Evolutionary conservation across 192 early-diverging fungal genomes (phyloP).

Genomic region (Gamsiella multidivaricata): DNA sequence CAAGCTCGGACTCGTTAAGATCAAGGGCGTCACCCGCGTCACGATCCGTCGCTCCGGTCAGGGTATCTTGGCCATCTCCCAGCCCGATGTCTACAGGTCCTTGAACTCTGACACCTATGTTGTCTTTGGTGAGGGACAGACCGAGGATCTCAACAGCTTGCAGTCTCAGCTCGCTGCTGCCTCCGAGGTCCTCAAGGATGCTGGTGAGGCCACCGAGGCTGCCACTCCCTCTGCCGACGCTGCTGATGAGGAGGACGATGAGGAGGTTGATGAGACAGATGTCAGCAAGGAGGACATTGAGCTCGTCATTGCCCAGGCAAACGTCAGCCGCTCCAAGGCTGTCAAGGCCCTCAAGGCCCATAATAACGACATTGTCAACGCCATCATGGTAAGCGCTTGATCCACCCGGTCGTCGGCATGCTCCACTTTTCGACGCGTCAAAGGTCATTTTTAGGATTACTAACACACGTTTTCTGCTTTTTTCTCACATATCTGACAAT

Average conservation of each 20-base stretch:
- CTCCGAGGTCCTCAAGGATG: constrained; percentile 68
- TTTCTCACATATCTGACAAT: neutral
- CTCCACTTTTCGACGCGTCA: too few species aligned
- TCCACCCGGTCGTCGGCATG: neutral
- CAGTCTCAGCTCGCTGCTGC: constrained; percentile 78
- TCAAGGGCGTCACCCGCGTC: constrained; percentile 89
- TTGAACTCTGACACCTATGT: constrained; percentile 92
- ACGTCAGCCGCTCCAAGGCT: constrained; percentile 87
- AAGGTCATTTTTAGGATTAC: neutral
- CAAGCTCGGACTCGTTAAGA: constrained; percentile 90
- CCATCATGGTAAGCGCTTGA: constrained; percentile 83
- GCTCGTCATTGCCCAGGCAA: constrained; percentile 93
- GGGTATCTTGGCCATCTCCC: constrained; percentile 85
- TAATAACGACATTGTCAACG: constrained; percentile 93
- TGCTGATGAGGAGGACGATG: constrained; percentile 68
- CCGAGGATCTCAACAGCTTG: constrained; percentile 81
- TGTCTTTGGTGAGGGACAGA: constrained; percentile 94
- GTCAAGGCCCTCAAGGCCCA: constrained; percentile 90
- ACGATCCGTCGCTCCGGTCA: constrained; percentile 79
- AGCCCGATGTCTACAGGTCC: constrained; percentile 95
- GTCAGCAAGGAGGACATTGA: constrained; percentile 90
- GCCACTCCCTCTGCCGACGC: constrained; percentile 55
- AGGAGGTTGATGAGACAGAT: constrained; percentile 80
- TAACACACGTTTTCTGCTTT: neutral
- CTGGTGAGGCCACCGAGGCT: constrained; percentile 50